These are phyloP conservation scores for Micractinium sp. DNA, from an alignment of 139 green algal species.

Conservation along the genomic window DNA sequence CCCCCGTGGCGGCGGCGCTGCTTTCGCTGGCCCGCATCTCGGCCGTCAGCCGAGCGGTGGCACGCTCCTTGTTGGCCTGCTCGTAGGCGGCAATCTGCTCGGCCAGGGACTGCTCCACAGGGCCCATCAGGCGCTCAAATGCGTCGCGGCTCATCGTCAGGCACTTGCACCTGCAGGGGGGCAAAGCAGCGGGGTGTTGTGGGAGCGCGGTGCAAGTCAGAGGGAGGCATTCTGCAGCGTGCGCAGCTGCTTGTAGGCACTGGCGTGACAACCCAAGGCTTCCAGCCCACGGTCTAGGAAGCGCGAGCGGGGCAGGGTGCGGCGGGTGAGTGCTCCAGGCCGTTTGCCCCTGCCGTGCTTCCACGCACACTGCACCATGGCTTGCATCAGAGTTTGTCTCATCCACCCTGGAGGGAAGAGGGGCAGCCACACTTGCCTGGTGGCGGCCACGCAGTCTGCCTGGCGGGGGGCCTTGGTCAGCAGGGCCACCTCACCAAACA, in stretches of 20 bases:
- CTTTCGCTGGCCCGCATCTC: neutral
- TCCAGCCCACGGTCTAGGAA: too few species aligned
- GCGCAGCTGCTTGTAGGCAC: neutral
- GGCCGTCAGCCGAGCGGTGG: neutral
- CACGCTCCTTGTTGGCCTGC: conserved; percentile 35
- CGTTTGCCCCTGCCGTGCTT: too few species aligned
- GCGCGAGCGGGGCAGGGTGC: too few species aligned
- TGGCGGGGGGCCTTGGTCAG: conserved; percentile 52
- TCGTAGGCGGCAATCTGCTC: conserved; percentile 56
- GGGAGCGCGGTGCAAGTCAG: neutral
- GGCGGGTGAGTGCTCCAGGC: neutral
- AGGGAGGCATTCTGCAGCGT: neutral
- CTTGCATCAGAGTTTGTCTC: too few species aligned
- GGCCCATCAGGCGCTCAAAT: conserved; percentile 73
- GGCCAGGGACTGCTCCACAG: conserved; percentile 54
- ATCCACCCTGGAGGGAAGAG: neutral
- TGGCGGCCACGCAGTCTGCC: conserved; percentile 63
- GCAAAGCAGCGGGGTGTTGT: neutral
- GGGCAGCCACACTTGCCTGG: neutral
- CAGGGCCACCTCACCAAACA: conserved; percentile 73
- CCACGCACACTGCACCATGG: too few species aligned
- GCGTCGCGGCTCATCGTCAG: conserved; percentile 61
- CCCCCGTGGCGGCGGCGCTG: neutral
- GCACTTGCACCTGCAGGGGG: conserved; percentile 19
- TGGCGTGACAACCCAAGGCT: neutral